Percentiles rank a stretch among this genome's conserved stretches.
Evolutionary conservation across 2,329 filamentous ascomycete genomes (phyloP).

Genomic region (Aureobasidium vineae): DNA sequence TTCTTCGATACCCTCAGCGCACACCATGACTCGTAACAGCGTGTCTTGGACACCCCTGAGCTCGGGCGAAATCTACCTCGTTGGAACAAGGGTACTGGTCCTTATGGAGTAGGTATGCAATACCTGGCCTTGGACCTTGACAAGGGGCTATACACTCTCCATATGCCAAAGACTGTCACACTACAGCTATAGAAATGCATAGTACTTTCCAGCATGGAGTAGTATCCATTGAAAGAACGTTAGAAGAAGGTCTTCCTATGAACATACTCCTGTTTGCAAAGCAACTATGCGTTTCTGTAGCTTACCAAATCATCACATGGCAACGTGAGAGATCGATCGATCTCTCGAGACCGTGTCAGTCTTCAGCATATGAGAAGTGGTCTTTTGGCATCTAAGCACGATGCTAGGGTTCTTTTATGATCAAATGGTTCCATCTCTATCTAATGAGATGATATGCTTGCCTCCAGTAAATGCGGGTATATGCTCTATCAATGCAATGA

Average conservation of each 20-base stretch:
- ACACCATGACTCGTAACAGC: neutral
- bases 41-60: neutral
- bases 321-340: too few species aligned
- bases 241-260: too few species aligned
- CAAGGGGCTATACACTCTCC: neutral
- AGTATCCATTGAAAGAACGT: too few species aligned
- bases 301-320: too few species aligned
- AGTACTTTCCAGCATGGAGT: too few species aligned
- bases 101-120: neutral
- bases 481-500: slow-evolving; percentile 20
- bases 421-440: neutral
- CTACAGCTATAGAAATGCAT: too few species aligned
- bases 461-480: slow-evolving; percentile 5
- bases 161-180: too few species aligned
- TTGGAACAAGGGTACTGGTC: neutral
- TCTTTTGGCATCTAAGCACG: neutral
- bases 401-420: neutral
- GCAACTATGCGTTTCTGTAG: too few species aligned
- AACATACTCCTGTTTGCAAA: too few species aligned
- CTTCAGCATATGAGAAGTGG: neutral
- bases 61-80: neutral
- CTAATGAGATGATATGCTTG: neutral
- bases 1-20: neutral
- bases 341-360: too few species aligned
- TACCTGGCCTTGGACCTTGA: neutral